Evolutionary conservation across 2,329 filamentous ascomycete genomes (phyloP).

Genomic region (Talaromyces sp.): DNA sequence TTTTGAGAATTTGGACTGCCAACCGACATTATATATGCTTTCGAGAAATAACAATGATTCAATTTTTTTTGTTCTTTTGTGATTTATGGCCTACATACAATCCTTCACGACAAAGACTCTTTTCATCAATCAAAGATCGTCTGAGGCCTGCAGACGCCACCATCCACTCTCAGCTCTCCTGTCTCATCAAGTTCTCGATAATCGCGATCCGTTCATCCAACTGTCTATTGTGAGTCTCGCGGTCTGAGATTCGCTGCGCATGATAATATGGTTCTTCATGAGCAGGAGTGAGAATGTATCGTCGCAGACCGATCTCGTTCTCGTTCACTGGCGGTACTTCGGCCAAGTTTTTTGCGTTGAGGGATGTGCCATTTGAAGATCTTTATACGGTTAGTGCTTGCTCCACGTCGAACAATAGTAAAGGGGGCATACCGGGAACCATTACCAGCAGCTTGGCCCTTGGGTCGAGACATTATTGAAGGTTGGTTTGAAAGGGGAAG

Average conservation of each 20-base stretch:
- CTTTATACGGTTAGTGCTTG: not conserved
- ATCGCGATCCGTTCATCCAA: not conserved
- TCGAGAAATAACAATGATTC: not conserved
- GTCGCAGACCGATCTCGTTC: constrained; percentile 6
- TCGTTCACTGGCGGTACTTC: constrained; percentile 1
- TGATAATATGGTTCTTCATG: constrained; percentile 12
- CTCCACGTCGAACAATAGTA: not conserved
- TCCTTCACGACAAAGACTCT: not conserved
- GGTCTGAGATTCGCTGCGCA: not conserved
- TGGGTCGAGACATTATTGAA: constrained; percentile 1
- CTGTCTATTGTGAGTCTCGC: not conserved
- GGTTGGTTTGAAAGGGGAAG: not conserved
- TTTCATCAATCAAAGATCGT: not conserved
- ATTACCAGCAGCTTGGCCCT: not conserved
- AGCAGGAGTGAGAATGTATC: not conserved
- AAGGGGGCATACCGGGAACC: constrained; percentile 3
- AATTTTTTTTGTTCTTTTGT: not conserved
- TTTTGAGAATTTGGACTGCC: not conserved
- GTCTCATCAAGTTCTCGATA: constrained; percentile 3
- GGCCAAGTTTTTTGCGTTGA: constrained; percentile 10
- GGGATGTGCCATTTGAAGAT: not conserved
- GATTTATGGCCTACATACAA: not conserved
- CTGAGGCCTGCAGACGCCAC: not conserved
- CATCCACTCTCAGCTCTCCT: not conserved
- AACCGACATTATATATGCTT: not conserved